Conservation (phyloP, 768 basidiomycete species). For the Trametes punicea region DNA sequence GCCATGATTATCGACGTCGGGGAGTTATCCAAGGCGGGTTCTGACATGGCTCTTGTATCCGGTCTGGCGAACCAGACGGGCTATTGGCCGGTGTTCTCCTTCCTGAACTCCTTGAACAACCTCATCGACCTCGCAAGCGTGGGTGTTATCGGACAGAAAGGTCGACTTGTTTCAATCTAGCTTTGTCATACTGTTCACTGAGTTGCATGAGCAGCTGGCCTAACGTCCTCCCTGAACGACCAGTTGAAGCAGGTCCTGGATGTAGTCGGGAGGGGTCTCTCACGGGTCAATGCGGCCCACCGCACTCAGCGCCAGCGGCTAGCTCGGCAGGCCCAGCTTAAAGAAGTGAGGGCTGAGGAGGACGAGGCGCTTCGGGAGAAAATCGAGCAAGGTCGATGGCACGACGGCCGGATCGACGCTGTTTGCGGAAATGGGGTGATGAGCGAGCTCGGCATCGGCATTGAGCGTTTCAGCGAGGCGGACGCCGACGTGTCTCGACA, state of each 20-base stretch:
- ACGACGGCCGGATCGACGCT: conserved; percentile 83
- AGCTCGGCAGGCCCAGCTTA: conserved; percentile 34
- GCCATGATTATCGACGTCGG: conserved; percentile 81
- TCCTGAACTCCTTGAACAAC: conserved; percentile 75
- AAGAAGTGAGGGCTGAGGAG: conserved; percentile 35
- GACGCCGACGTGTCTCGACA: conserved; percentile 28
- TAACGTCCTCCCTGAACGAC: conserved; percentile 73
- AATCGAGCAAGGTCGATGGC: conserved; percentile 68
- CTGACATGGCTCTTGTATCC: conserved; percentile 66
- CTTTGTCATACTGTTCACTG: background rate
- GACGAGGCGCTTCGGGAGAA: conserved; percentile 41
- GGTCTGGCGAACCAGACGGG: conserved; percentile 80
- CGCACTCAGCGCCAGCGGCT: conserved; percentile 40
- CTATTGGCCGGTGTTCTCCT: conserved; percentile 85
- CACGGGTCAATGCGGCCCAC: conserved; percentile 54
- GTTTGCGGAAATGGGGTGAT: conserved; percentile 86
- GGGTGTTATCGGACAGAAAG: conserved; percentile 95
- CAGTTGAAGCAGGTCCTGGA: conserved; percentile 84
- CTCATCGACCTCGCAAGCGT: conserved; percentile 90
- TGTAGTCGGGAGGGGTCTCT: conserved; percentile 70
- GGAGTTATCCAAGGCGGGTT: conserved; percentile 61
- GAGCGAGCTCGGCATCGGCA: conserved; percentile 79
- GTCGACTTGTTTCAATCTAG: conserved; percentile 34
- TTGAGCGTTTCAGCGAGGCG: conserved; percentile 51
- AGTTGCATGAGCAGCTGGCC: conserved; percentile 54